Conservation (phyloP, 768 basidiomycete genomes). For the Lactarius sp. region DNA sequence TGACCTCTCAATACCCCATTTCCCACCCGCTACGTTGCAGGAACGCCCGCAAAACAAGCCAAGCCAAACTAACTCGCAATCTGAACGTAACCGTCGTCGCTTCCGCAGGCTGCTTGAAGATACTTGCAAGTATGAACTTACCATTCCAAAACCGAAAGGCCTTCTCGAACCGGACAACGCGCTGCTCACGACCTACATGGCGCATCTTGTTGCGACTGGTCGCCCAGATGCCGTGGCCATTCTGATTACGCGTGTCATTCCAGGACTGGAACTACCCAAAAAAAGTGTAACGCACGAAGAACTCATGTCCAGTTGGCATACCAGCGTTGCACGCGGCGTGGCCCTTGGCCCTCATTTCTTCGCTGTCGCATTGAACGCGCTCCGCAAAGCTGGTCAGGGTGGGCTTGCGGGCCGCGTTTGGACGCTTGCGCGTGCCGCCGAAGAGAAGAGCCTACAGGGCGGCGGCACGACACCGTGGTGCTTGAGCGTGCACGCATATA, state of each 20-base stretch:
- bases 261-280: constrained; percentile 39
- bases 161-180: constrained; percentile 37
- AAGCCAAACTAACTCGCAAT: not conserved
- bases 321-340: constrained; percentile 1
- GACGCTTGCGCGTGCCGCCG: constrained; percentile 54
- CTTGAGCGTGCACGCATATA: constrained; percentile 63
- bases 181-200: constrained; percentile 50
- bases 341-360: constrained; percentile 57
- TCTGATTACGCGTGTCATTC: constrained; percentile 52
- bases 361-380: constrained; percentile 52
- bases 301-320: constrained; percentile 3
- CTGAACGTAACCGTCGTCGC: not conserved
- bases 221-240: constrained; percentile 40
- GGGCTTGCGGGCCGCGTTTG: constrained; percentile 62
- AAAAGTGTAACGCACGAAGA: not conserved
- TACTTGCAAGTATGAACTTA: constrained; percentile 15
- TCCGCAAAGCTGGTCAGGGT: constrained; percentile 50
- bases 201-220: constrained; percentile 48
- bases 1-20: not conserved
- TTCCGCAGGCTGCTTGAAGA: not conserved
- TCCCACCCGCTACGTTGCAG: not conserved
- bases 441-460: constrained; percentile 46
- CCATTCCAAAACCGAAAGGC: constrained; percentile 20
- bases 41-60: not conserved
- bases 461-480: constrained; percentile 48